These are phyloP conservation scores for Gaeumannomyces sp. DNA, from an alignment of 2,329 filamentous ascomycete genomes.

Conservation along the genomic window DNA sequence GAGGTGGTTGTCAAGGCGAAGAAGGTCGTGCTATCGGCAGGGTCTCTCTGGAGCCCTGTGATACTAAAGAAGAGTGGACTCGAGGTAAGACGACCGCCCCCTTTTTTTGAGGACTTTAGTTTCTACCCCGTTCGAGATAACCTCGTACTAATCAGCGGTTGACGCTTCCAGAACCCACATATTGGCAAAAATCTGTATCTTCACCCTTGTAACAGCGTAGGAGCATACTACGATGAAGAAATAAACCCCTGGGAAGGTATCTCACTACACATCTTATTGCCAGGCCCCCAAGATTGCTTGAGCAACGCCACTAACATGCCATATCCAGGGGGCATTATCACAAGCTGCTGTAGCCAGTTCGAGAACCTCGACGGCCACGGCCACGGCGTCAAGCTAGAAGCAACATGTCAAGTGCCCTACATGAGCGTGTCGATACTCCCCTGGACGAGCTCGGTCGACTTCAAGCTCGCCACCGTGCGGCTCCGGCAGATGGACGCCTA, in stretches of 20 bases:
- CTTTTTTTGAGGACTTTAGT: slow-evolving; percentile 46
- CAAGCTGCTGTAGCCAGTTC: slow-evolving; percentile 67
- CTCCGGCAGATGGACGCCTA: slow-evolving; percentile 64
- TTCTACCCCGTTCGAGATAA: slow-evolving; percentile 14
- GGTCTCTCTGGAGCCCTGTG: slow-evolving; percentile 70
- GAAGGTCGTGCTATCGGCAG: slow-evolving; percentile 72
- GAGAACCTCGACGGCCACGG: slow-evolving; percentile 75
- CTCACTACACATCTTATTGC: slow-evolving; percentile 2
- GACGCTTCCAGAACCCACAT: slow-evolving; percentile 55
- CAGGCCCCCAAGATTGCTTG: not conserved
- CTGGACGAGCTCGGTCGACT: slow-evolving; percentile 63
- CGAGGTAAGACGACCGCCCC: slow-evolving; percentile 47
- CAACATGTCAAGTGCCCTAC: slow-evolving; percentile 65
- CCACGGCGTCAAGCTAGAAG: slow-evolving; percentile 78
- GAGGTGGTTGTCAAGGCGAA: slow-evolving; percentile 70
- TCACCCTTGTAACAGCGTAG: slow-evolving; percentile 61
- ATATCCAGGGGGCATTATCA: slow-evolving; percentile 64
- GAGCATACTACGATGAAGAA: slow-evolving; percentile 62
- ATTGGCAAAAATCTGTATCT: slow-evolving; percentile 77
- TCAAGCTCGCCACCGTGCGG: slow-evolving; percentile 64
- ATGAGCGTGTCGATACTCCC: slow-evolving; percentile 55
- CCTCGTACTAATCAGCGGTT: not conserved
- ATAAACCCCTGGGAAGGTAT: slow-evolving; percentile 60
- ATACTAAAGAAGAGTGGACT: slow-evolving; percentile 73
- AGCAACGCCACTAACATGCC: not conserved